Percentiles rank a stretch among this genome's conserved stretches.
phyloP scores from a whole-genome alignment of 768 basidiomycete species.

The Strobilomyces dryophilus region DNA sequence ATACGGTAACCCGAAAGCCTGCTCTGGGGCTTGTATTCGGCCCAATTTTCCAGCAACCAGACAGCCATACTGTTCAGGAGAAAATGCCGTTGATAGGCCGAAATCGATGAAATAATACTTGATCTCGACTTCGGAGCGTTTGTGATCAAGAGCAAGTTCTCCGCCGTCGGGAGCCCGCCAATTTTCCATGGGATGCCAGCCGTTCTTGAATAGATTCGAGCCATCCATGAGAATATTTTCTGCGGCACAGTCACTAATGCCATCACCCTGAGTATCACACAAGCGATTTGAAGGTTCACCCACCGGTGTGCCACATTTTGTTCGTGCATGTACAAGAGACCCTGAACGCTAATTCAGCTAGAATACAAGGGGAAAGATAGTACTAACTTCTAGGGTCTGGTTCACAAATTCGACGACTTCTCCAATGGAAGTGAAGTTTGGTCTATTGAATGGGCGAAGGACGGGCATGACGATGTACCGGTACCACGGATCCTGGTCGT shows the following conservation, averaged over 20 bases:
- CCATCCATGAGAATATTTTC: constrained; percentile 34
- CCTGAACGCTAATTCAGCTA: constrained; percentile 15
- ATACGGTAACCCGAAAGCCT: constrained; percentile 16
- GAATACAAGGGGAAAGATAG: too few relatives aligned
- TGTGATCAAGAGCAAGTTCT: constrained; percentile 14
- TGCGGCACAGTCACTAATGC: constrained; percentile 22
- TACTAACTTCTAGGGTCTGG: constrained; percentile 24
- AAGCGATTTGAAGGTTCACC: not conserved
- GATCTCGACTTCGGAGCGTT: constrained; percentile 23
- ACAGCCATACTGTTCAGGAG: not conserved
- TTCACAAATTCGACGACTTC: constrained; percentile 28
- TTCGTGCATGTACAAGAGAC: constrained; percentile 34
- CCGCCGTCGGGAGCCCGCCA: constrained; percentile 11
- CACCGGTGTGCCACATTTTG: constrained; percentile 35
- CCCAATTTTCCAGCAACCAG: constrained; percentile 5
- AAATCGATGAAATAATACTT: constrained; percentile 37
- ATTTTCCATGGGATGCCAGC: constrained; percentile 23
- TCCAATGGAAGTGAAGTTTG: constrained; percentile 19
- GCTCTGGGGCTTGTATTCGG: constrained; percentile 21
- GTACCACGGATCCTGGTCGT: constrained; percentile 10
- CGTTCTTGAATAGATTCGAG: constrained; percentile 20
- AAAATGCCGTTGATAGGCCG: constrained; percentile 28
- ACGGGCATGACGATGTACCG: constrained; percentile 28
- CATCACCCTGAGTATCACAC: not conserved
- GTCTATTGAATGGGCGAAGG: constrained; percentile 21